phyloP scores from a whole-genome alignment of 495 filamentous ascomycete genomes.

The Xylaria scruposa region DNA sequence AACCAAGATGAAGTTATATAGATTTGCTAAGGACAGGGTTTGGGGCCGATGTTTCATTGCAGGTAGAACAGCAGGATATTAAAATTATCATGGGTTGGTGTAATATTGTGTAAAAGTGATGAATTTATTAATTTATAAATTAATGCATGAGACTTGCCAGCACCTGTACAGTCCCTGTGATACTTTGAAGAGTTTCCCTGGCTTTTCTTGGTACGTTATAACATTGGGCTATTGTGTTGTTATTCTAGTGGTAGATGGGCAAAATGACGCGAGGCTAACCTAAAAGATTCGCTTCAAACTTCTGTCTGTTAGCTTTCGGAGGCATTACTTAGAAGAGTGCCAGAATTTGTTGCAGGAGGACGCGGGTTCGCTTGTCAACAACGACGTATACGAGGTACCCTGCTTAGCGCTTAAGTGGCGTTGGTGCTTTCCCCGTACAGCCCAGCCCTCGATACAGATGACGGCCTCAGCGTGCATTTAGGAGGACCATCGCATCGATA shows the following conservation, averaged over 20 bases:
- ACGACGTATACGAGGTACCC: background rate
- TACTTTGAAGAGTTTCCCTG: too few relatives aligned
- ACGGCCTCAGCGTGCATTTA: background rate
- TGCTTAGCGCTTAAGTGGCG: background rate
- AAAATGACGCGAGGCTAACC: background rate
- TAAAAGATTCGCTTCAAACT: background rate
- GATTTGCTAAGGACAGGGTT: too few relatives aligned
- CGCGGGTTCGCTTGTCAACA: background rate
- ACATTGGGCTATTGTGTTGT: background rate
- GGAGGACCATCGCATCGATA: background rate
- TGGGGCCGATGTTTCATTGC: too few relatives aligned
- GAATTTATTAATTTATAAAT: too few relatives aligned
- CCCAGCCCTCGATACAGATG: background rate
- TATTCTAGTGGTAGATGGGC: background rate
- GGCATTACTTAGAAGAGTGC: background rate
- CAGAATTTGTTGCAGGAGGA: background rate
- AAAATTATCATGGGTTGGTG: too few relatives aligned
- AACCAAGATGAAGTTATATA: too few relatives aligned
- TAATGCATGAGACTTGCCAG: too few relatives aligned
- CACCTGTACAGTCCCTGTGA: too few relatives aligned
- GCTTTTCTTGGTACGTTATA: too few relatives aligned
- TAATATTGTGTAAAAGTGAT: too few relatives aligned
- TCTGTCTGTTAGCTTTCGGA: background rate
- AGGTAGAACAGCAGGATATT: too few relatives aligned
- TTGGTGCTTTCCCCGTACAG: background rate